These are phyloP conservation scores for Hypoxylon trugodes DNA, from an alignment of 495 filamentous ascomycete genomes.

Conservation along the genomic window DNA sequence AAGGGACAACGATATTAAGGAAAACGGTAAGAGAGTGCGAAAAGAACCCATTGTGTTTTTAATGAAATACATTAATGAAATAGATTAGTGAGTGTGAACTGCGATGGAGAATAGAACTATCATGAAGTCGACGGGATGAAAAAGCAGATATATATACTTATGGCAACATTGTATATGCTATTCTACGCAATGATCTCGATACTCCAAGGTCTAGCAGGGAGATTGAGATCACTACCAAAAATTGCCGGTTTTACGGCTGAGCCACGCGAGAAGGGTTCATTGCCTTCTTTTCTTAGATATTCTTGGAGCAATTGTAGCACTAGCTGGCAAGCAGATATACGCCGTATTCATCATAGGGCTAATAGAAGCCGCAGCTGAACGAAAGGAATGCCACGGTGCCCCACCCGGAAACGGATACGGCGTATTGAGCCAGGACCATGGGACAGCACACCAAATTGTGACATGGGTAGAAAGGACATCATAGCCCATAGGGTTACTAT, in stretches of 20 bases:
- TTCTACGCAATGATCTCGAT: no score
- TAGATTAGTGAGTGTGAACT: slow-evolving; percentile 1
- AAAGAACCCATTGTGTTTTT: slow-evolving; percentile 12
- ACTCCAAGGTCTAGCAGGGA: no score
- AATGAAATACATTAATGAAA: not conserved
- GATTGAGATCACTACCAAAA: no score
- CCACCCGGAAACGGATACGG: slow-evolving; percentile 22
- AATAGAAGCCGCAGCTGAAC: not conserved
- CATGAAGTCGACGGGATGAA: no score
- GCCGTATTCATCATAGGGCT: slow-evolving; percentile 12
- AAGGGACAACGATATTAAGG: slow-evolving; percentile 16
- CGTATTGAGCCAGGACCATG: no score
- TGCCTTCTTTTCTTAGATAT: not conserved
- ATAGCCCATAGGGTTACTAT: no score
- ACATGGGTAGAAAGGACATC: no score
- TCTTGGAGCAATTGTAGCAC: not conserved
- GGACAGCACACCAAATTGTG: no score
- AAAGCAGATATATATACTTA: slow-evolving; percentile 10
- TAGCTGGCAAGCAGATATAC: slow-evolving; percentile 1
- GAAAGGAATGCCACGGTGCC: not conserved
- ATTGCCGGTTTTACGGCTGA: no score
- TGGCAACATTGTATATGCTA: no score
- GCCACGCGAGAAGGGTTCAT: not conserved
- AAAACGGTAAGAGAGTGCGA: slow-evolving; percentile 5
- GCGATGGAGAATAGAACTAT: not conserved